phyloP scores from a whole-genome alignment of 495 filamentous ascomycete genomes.

The Rhypophila decipiens region DNA sequence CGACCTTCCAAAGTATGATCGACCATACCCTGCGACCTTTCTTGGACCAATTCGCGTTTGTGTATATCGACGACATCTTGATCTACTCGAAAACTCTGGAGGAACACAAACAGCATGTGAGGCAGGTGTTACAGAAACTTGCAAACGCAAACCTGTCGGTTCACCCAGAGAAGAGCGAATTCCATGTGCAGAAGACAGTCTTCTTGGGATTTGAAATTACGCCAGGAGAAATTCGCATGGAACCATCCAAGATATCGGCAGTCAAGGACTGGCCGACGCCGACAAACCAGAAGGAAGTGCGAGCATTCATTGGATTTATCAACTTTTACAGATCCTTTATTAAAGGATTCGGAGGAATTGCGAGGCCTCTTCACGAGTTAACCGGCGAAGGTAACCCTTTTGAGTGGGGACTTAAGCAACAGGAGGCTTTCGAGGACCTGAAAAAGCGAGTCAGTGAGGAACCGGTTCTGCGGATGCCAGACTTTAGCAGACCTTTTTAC shows the following conservation, averaged over 20 bases:
- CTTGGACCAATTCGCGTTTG: not conserved
- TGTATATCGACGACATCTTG: not conserved
- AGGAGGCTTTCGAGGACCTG: not conserved
- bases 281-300: rapidly evolving
- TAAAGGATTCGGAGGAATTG: not conserved
- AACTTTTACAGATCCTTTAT: constrained; percentile 1
- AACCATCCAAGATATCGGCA: not conserved
- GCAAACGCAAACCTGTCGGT: not conserved
- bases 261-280: not conserved
- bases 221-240: not conserved
- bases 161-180: not conserved
- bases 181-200: not conserved
- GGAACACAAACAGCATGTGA: not conserved
- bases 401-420: not conserved
- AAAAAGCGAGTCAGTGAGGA: not conserved
- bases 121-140: not conserved
- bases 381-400: not conserved
- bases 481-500: not conserved
- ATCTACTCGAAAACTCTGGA: not conserved
- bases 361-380: not conserved
- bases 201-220: not conserved
- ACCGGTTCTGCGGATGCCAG: not conserved
- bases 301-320: not conserved
- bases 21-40: not conserved
- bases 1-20: not conserved